These are phyloP conservation scores for Yamadazyma diospyri DNA, from an alignment of 1,139 yeast genomes.

Conservation along the genomic window DNA sequence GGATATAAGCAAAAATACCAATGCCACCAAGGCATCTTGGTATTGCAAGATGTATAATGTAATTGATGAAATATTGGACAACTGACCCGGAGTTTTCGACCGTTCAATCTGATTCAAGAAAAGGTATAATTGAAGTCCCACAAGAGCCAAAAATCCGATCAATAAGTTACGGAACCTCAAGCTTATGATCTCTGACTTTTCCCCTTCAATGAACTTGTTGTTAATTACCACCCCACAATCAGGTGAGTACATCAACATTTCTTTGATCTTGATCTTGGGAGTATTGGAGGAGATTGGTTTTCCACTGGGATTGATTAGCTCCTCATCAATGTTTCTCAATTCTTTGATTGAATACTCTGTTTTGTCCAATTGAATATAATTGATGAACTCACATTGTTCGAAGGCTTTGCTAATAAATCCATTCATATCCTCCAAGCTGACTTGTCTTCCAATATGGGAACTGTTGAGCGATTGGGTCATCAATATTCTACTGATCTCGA, in stretches of 20 bases:
- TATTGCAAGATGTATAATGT: conserved; percentile 59
- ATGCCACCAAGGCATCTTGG: conserved; percentile 70
- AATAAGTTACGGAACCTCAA: conserved; percentile 42
- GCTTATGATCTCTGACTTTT: conserved; percentile 49
- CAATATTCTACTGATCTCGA: conserved; percentile 34
- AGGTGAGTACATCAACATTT: conserved; percentile 74
- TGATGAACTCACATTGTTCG: conserved; percentile 67
- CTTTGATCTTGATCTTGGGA: conserved; percentile 53
- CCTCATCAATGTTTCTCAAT: conserved; percentile 63
- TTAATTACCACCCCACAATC: conserved; percentile 71
- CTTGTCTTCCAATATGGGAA: conserved; percentile 32
- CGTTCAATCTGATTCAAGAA: conserved; percentile 60
- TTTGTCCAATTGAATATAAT: conserved; percentile 65
- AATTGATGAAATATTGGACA: conserved; percentile 36
- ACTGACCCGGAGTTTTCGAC: conserved; percentile 76
- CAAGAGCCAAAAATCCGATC: conserved; percentile 44
- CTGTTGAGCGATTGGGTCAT: conserved; percentile 40
- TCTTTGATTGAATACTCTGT: conserved; percentile 52
- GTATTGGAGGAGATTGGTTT: conserved; percentile 56
- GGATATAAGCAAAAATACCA: conserved; percentile 59
- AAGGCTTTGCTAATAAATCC: conserved; percentile 32
- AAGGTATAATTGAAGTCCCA: conserved; percentile 29
- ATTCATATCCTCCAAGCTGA: conserved; percentile 39
- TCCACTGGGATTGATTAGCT: conserved; percentile 67
- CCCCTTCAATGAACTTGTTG: conserved; percentile 43